phyloP scores from a whole-genome alignment of 2,329 filamentous ascomycete genomes.

The Colletotrichum magnum region DNA sequence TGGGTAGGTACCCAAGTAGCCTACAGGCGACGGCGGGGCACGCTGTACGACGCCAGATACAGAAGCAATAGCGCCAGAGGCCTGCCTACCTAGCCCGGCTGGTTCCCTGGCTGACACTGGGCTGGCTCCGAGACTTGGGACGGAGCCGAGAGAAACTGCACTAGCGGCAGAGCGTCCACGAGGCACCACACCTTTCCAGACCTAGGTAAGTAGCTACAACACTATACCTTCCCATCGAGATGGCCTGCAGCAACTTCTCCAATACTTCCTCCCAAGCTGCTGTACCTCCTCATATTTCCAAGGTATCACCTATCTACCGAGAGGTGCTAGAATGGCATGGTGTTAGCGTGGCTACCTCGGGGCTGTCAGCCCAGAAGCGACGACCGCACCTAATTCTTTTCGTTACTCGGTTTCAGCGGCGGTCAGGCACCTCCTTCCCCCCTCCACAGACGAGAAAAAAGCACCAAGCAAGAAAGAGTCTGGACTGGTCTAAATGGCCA shows the following conservation, averaged over 20 bases:
- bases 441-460: neutral
- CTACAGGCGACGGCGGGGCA: neutral
- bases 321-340: neutral
- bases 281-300: neutral
- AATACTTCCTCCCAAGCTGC: no score
- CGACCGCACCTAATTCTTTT: neutral
- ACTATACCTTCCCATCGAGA: no score
- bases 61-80: neutral
- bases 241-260: no score
- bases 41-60: slow-evolving; percentile 13
- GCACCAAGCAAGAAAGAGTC: slow-evolving; percentile 4
- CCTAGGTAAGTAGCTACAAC: no score
- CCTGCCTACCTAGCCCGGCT: neutral
- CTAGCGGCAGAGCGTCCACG: no score
- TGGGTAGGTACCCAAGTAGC: neutral
- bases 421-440: slow-evolving; percentile 5
- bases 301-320: neutral
- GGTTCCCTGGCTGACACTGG: neutral
- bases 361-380: neutral
- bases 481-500: slow-evolving; percentile 10
- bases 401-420: slow-evolving; percentile 17
- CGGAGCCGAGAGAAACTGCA: no score
- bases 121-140: neutral
- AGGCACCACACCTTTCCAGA: no score
- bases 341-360: neutral